Base-by-base conservation (phyloP, 2,329 filamentous ascomycete genomes). In the Fusarium sororula region DNA sequence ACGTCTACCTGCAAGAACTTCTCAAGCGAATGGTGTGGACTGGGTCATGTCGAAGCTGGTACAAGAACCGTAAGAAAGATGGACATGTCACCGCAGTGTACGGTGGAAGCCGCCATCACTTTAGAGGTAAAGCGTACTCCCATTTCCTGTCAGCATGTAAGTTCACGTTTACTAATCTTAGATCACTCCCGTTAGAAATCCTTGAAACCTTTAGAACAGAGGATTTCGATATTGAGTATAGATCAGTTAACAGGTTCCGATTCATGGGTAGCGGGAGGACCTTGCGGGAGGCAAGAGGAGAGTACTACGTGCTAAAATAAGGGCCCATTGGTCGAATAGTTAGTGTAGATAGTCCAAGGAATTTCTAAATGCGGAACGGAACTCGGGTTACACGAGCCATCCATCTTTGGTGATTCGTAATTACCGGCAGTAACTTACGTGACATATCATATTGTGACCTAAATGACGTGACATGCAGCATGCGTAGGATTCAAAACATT, bases 21-120 rank as follows among this genome's bases (percentile, higher is more conserved):
- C 18, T 72, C 15, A 65, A 60, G 30, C 14, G 38, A 0, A 70
- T 58, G 17, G 66, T 72, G 3, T 74, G 69, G 69, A 44, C 62
- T 6, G 58, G 63, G 9, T 48, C 58, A 15, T 66, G 63, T 2
- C 11, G 41, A 28, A 55, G 48, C 10, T 66, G 63, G 58, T 66
- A 63, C 50, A 63, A 66, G 50, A 63, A 63, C 5, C n/a, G 59
- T 3, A 54, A 42, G 39, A 35, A 32, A 32, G 53, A 66, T 1
- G 61, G 61, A 14, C 35, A 45, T 7, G 54, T 68, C 6, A 64
- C 54, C 6, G 61, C 61, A 2, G 30, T 64, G 13, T 59, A 64
- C 14, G 54, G 42, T 22, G 61, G 61, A 10, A 64, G 54, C 24
- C 45, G 45, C 3, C 45, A 53, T 35, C 45, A 66, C 1, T 62